phyloP scores from a whole-genome alignment of 1,284 basidiomycete genomes.

The Cronartium quercuum region DNA sequence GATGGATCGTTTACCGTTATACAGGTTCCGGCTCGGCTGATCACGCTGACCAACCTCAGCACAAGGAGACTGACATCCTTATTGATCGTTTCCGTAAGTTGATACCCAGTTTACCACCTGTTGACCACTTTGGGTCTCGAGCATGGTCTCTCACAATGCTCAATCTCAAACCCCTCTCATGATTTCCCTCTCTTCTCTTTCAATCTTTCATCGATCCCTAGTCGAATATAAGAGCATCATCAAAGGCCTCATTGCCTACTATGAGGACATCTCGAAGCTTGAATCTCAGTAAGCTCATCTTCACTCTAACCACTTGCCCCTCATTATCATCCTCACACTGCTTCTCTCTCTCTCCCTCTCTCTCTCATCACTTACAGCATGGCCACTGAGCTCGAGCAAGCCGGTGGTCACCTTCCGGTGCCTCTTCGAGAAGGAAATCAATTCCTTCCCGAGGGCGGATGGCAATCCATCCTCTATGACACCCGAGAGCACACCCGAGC shows the following conservation, averaged over 20 bases:
- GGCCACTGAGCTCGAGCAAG: conserved; percentile 23
- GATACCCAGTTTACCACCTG: background rate
- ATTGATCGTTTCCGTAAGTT: conserved; percentile 31
- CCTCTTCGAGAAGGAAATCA: conserved; percentile 33
- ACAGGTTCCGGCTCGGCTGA: conserved; percentile 29
- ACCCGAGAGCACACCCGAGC: conserved; percentile 20
- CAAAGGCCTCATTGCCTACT: conserved; percentile 31
- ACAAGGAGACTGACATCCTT: conserved; percentile 32
- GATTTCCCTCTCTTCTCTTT: background rate
- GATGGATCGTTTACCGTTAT: background rate
- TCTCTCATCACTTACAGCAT: background rate
- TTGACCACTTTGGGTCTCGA: background rate
- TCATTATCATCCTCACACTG: background rate
- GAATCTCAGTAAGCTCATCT: conserved; percentile 20
- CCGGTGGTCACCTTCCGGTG: conserved; percentile 28
- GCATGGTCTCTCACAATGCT: too few relatives aligned
- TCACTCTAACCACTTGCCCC: background rate
- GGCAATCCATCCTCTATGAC: conserved; percentile 20
- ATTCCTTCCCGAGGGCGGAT: conserved; percentile 34
- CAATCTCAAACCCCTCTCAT: too few relatives aligned
- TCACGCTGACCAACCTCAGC: conserved; percentile 31
- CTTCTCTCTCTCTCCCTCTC: background rate
- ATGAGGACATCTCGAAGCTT: conserved; percentile 29
- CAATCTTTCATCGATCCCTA: background rate
- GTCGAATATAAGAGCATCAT: conserved; percentile 36